Evolutionary conservation across 805 yeast species (phyloP).

Genomic region (Metschnikowia cubensis): DNA sequence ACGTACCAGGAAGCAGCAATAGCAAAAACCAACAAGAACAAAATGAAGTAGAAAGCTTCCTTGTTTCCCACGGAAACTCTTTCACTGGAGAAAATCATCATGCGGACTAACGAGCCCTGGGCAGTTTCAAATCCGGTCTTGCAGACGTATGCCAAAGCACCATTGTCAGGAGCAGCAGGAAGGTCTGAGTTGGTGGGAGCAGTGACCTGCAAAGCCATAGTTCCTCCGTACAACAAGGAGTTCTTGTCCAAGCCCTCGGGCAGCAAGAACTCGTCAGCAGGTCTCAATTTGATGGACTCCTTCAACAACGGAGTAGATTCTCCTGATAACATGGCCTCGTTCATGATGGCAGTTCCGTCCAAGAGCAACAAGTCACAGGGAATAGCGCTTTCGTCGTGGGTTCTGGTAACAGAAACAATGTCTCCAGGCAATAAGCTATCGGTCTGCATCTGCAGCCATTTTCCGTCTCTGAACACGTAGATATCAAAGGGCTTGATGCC

Average conservation of each 20-base stretch:
- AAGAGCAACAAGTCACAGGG: slow-evolving; percentile 89
- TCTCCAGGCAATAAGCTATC: slow-evolving; percentile 87
- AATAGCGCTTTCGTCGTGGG: slow-evolving; percentile 84
- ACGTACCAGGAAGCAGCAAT: slow-evolving; percentile 96
- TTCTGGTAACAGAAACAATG: slow-evolving; percentile 79
- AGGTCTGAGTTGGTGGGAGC: slow-evolving; percentile 50
- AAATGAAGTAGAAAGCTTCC: slow-evolving; percentile 89
- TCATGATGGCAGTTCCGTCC: slow-evolving; percentile 91
- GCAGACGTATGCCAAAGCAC: slow-evolving; percentile 85
- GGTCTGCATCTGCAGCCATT: slow-evolving; percentile 70
- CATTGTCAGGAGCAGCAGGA: slow-evolving; percentile 79
- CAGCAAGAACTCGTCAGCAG: slow-evolving; percentile 61
- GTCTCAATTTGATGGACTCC: slow-evolving; percentile 85
- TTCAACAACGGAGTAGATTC: slow-evolving; percentile 96
- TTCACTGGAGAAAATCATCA: slow-evolving; percentile 95
- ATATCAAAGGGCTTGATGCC: slow-evolving; percentile 88
- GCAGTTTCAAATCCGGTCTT: slow-evolving; percentile 98
- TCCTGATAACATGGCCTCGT: slow-evolving; percentile 98
- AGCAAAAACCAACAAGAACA: slow-evolving; percentile 86
- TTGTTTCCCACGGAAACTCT: slow-evolving; percentile 93
- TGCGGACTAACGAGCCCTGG: slow-evolving; percentile 95
- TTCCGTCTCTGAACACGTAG: slow-evolving; percentile 62
- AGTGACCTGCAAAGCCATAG: slow-evolving; percentile 89
- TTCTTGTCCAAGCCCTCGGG: slow-evolving; percentile 85
- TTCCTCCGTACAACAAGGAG: slow-evolving; percentile 90